Percentiles rank a stretch among this genome's conserved stretches.
Conservation (phyloP, 345 rosid genomes). For the Garcia nutans region DNA sequence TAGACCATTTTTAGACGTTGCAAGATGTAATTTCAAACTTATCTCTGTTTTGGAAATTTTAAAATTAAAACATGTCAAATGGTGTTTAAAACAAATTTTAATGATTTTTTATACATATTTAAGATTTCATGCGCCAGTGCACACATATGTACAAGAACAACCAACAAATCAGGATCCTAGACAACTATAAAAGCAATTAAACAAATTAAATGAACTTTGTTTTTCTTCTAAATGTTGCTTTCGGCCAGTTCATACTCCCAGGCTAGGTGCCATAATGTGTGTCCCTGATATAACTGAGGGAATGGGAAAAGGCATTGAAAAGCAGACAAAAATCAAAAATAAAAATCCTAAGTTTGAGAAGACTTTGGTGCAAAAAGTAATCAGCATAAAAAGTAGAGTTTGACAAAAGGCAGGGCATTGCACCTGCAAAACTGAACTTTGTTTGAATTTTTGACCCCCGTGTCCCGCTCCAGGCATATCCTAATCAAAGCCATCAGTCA, state of each 20-base stretch:
- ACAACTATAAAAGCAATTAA: neutral
- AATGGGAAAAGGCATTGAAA: neutral
- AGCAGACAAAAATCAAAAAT: neutral
- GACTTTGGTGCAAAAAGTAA: constrained; percentile 15
- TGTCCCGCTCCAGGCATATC: constrained; percentile 51
- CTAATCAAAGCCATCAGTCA: constrained; percentile 24
- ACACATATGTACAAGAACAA: neutral
- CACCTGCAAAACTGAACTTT: constrained; percentile 42
- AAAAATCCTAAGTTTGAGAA: neutral
- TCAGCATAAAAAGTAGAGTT: constrained; percentile 1
- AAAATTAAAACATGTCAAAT: too few relatives aligned
- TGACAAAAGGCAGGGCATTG: constrained; percentile 16
- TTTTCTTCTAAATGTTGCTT: neutral
- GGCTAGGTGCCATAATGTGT: constrained; percentile 1
- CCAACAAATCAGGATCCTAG: neutral
- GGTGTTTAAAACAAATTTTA: too few relatives aligned
- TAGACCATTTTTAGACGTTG: too few relatives aligned
- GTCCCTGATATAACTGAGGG: neutral
- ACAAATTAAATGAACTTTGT: too few relatives aligned
- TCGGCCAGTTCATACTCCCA: neutral
- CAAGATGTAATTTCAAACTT: too few relatives aligned
- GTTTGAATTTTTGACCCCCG: constrained; percentile 42
- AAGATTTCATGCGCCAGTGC: too few relatives aligned
- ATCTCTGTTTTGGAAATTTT: too few relatives aligned
- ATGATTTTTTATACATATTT: too few relatives aligned